Evolutionary conservation across 2,329 filamentous ascomycete genomes (phyloP).

Genomic region (Penicillium fuscoglaucum): DNA sequence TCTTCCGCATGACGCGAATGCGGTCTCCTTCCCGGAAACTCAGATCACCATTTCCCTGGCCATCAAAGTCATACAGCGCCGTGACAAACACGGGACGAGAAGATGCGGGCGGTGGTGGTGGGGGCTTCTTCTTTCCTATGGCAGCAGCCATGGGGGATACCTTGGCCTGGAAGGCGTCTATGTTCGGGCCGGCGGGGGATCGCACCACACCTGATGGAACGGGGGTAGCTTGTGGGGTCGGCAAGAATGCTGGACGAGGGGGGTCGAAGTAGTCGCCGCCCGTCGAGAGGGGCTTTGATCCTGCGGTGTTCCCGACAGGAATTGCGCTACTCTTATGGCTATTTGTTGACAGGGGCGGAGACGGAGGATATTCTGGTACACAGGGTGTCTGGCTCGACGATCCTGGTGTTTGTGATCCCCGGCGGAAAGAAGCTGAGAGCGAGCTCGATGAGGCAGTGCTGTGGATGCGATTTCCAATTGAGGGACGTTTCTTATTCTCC

Average conservation of each 20-base stretch:
- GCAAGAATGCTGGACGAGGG: slow-evolving; percentile 7
- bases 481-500: slow-evolving; percentile 24
- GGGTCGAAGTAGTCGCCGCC: slow-evolving; percentile 20
- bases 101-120: slow-evolving; percentile 65
- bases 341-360: slow-evolving; percentile 1
- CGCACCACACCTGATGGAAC: slow-evolving; percentile 10
- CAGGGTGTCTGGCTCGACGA: slow-evolving; percentile 29
- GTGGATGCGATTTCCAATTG: slow-evolving; percentile 44
- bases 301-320: slow-evolving; percentile 17
- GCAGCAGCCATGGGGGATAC: slow-evolving; percentile 11
- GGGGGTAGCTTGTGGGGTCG: slow-evolving; percentile 9
- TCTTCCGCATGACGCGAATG: slow-evolving; percentile 76
- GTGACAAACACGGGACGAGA: slow-evolving; percentile 62
- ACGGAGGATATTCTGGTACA: slow-evolving; percentile 19
- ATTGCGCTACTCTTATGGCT: slow-evolving; percentile 10
- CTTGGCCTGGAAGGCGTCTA: slow-evolving; percentile 22
- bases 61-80: slow-evolving; percentile 73
- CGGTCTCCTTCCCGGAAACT: slow-evolving; percentile 74
- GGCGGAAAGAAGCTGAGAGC: slow-evolving; percentile 34
- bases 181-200: slow-evolving; percentile 37
- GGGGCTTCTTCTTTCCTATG: slow-evolving; percentile 72
- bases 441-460: slow-evolving; percentile 34
- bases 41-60: slow-evolving; percentile 69
- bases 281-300: slow-evolving; percentile 16
- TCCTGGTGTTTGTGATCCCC: slow-evolving; percentile 30